A percentile compares a stretch with the other conserved stretches of the same genome.
Evolutionary conservation across 306 rosid species (phyloP).

Genomic region (Senna siamea): DNA sequence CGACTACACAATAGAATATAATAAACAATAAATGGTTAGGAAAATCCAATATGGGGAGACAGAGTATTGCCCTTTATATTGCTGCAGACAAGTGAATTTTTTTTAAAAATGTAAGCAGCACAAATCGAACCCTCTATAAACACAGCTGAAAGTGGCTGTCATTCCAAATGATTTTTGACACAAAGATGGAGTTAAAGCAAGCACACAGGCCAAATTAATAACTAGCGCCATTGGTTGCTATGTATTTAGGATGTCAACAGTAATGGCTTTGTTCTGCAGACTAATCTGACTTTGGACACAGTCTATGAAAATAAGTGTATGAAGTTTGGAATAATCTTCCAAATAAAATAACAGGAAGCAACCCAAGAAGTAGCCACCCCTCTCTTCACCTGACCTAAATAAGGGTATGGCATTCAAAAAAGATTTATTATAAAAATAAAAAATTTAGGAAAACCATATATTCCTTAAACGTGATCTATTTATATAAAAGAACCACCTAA

Average conservation of each 20-base stretch:
- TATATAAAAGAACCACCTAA: constrained; percentile 22
- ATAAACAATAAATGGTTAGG: constrained; percentile 18
- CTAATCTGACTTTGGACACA: constrained; percentile 25
- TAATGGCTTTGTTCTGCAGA: constrained; percentile 2
- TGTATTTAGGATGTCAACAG: constrained; percentile 26
- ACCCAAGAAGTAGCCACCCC: not conserved
- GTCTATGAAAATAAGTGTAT: not conserved
- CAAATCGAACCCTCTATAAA: not conserved
- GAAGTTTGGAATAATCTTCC: constrained; percentile 24
- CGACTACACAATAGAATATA: not conserved
- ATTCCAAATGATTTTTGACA: not conserved
- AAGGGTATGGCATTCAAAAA: not conserved
- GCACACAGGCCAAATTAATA: constrained; percentile 8
- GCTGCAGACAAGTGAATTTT: not conserved
- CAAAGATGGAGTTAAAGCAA: constrained; percentile 1
- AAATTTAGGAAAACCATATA: not conserved
- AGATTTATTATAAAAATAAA: not conserved
- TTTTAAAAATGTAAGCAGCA: not conserved
- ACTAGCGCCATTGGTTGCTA: constrained; percentile 17
- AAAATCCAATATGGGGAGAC: constrained; percentile 28
- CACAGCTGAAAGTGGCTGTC: not conserved
- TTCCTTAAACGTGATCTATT: constrained; percentile 25
- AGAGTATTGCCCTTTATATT: constrained; percentile 8
- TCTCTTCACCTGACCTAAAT: not conserved
- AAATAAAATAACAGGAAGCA: constrained; percentile 24